Base-by-base conservation (phyloP, 495 filamentous ascomycete species). In the Trichocladium uniseriatum region DNA sequence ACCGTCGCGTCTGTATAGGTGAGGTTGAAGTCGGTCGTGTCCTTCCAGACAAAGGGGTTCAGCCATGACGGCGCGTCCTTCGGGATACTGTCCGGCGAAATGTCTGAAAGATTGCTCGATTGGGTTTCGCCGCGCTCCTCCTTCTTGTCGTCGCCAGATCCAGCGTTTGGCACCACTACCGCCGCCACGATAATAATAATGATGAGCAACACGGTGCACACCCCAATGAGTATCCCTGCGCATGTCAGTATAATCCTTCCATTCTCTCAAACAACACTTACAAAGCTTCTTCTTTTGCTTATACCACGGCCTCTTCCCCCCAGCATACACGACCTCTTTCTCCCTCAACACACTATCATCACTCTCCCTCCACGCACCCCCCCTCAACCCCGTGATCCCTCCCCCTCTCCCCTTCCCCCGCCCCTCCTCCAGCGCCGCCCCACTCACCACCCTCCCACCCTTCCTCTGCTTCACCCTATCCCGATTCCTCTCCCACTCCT, bases 1-100 rank as follows among this genome's bases (percentile, higher is more conserved):
- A 96, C 82, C 0, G 80, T 90, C 31, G 76, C 80, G 56, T 81
- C 78, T 0, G 94, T 99, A 61, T 91, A 99, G 0, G 94, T 97
- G 46, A 94, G 70, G 60, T 99, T 99, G 66, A 97, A 94, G 57
- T 88, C 89, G 2, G 72, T 78, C 2, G 91, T 96, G 54, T 95
- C 86, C 42, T 85, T 84, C 94, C 94, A 99, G 11, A 84, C 82
- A 52, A 87, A 95, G 0, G 94, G 94, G 65, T 99, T 92, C 14
- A 95, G 70, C 51, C 83, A 79, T 0, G 85, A 85, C 0, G 87
- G 89, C 60, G 83, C 79, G 20, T 80, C 70, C 10, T 69, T 64
- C 4, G 89, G 89, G 40, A 94, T 83, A 54, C 70, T 76, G 50
- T 72, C 70, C 36, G 75, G 69, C 35, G 75, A 76, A 19, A 89